Conservation (phyloP, 148 eudicot species). For the Chenopodium suecicum region DNA sequence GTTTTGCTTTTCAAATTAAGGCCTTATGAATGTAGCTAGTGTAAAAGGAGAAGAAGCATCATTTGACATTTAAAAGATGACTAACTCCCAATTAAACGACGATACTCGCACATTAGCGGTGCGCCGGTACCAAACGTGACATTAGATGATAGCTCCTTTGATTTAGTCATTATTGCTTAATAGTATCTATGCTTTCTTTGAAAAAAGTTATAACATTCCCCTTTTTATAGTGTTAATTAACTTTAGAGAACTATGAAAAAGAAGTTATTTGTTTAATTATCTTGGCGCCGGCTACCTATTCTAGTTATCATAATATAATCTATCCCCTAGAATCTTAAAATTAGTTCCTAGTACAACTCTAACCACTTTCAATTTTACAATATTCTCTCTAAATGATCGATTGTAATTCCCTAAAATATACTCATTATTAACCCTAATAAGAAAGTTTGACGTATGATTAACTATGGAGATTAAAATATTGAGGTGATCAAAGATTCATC, state of each 20-base stretch:
- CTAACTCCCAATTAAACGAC: not conserved
- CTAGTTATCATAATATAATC: not conserved
- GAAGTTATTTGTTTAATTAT: not conserved
- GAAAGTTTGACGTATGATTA: not conserved
- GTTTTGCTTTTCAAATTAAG: not conserved
- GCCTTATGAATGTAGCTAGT: not conserved
- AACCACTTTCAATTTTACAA: not conserved
- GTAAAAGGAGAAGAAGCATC: not conserved
- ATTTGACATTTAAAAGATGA: not conserved
- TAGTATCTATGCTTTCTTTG: not conserved
- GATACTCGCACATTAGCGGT: constrained; percentile 2
- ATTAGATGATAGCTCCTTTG: constrained; percentile 5
- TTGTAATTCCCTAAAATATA: not conserved
- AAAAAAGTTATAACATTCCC: not conserved
- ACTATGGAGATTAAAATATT: too few relatives aligned
- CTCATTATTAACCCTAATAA: not conserved
- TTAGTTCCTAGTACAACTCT: not conserved
- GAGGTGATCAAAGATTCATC: not conserved
- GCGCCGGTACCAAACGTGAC: constrained; percentile 2
- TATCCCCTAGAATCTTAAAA: not conserved
- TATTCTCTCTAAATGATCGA: not conserved
- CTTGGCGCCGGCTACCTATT: constrained; percentile 9
- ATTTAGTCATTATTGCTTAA: not conserved
- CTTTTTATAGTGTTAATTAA: not conserved
- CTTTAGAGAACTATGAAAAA: constrained; percentile 3